A percentile compares a stretch with the other conserved stretches of the same genome.
Conservation (phyloP, 345 rosid species). For the Aquilaria malaccensis region DNA sequence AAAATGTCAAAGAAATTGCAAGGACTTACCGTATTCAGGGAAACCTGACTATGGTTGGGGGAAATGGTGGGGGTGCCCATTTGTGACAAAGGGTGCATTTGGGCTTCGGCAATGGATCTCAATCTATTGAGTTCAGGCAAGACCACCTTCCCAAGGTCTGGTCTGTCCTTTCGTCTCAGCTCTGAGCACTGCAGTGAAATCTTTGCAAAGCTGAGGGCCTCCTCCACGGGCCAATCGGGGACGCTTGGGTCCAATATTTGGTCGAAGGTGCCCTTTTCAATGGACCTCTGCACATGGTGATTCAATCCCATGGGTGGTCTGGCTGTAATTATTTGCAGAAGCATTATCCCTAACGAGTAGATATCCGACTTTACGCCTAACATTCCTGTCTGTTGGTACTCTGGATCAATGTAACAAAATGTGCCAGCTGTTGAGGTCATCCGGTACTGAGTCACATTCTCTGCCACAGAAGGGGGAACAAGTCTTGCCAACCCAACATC, state of each 20-base stretch:
- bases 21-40: conserved; percentile 25
- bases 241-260: conserved; percentile 62
- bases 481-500: conserved; percentile 90
- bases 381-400: conserved; percentile 94
- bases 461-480: conserved; percentile 76
- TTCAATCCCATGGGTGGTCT: conserved; percentile 80
- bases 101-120: conserved; percentile 55
- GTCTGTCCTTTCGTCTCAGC: conserved; percentile 75
- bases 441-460: conserved; percentile 69
- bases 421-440: conserved; percentile 93
- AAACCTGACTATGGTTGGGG: conserved; percentile 27
- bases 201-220: conserved; percentile 51
- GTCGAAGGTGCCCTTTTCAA: conserved; percentile 47
- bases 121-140: conserved; percentile 66
- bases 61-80: conserved; percentile 22
- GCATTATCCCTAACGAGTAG: conserved; percentile 73
- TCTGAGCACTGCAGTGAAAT: conserved; percentile 67
- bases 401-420: conserved; percentile 89
- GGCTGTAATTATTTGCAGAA: conserved; percentile 65
- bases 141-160: conserved; percentile 61
- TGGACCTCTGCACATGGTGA: conserved; percentile 52
- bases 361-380: conserved; percentile 77
- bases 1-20: no score
- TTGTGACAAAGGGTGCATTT: conserved; percentile 16
- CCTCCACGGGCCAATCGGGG: conserved; percentile 74